Evolutionary conservation across 495 filamentous ascomycete genomes (phyloP).

Genomic region (Xylaria nigripes): DNA sequence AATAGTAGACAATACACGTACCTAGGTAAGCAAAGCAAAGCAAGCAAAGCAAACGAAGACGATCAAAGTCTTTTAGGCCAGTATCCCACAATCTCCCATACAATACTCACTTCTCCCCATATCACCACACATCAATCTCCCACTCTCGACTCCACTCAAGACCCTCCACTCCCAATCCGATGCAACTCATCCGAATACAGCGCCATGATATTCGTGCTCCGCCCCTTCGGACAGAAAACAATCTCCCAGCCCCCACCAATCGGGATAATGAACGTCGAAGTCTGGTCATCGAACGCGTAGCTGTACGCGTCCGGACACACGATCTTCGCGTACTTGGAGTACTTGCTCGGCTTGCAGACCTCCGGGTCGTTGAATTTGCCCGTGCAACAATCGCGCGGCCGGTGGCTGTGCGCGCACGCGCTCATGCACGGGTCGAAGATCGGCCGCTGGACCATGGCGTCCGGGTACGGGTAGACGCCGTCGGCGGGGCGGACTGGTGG

Average conservation of each 20-base stretch:
- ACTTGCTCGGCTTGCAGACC: slow-evolving; percentile 52
- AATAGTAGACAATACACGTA: too few relatives aligned
- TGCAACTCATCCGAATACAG: slow-evolving; percentile 39
- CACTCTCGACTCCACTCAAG: background rate
- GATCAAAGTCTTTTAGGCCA: too few relatives aligned
- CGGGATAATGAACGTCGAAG: slow-evolving; percentile 68
- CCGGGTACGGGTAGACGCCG: slow-evolving; percentile 69
- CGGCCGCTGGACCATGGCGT: slow-evolving; percentile 56
- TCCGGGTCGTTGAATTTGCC: slow-evolving; percentile 49
- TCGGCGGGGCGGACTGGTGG: slow-evolving; percentile 55
- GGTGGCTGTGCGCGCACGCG: slow-evolving; percentile 54
- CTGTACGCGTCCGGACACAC: slow-evolving; percentile 79
- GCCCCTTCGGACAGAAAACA: slow-evolving; percentile 63
- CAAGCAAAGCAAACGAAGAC: too few relatives aligned
- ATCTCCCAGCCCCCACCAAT: slow-evolving; percentile 65
- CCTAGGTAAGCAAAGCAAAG: too few relatives aligned
- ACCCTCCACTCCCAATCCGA: slow-evolving; percentile 22
- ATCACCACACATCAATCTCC: background rate
- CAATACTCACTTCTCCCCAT: background rate
- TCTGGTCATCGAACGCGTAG: slow-evolving; percentile 68
- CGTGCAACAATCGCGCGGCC: slow-evolving; percentile 59
- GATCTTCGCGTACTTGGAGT: slow-evolving; percentile 55
- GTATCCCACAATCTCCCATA: too few relatives aligned
- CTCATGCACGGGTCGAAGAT: slow-evolving; percentile 64
- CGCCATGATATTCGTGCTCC: slow-evolving; percentile 59